Conservation (phyloP, 2,329 filamentous ascomycete species). For the Penicillium sp. region DNA sequence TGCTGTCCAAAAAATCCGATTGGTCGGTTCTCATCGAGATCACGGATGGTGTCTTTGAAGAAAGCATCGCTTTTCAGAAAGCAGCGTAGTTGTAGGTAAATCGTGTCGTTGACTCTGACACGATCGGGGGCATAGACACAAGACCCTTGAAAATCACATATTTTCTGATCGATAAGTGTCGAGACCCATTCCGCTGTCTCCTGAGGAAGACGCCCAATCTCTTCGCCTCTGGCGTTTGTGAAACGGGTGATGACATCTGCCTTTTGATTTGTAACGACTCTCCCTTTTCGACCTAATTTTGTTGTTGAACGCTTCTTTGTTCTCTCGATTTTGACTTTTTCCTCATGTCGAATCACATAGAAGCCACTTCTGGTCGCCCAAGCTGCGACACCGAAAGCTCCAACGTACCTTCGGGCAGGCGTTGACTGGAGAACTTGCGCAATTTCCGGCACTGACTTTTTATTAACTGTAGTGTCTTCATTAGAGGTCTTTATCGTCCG, state of each 20-base stretch:
- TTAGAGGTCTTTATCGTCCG: background rate
- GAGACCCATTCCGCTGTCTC: slow-evolving; percentile 91
- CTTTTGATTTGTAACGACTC: slow-evolving; percentile 53
- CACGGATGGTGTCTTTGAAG: slow-evolving; percentile 53
- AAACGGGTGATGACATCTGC: slow-evolving; percentile 89
- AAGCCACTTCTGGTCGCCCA: slow-evolving; percentile 86
- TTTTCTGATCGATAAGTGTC: slow-evolving; percentile 80
- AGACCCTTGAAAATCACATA: slow-evolving; percentile 80
- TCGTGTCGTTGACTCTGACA: slow-evolving; percentile 82
- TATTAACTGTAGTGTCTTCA: background rate
- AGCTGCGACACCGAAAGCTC: slow-evolving; percentile 83
- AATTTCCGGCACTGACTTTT: slow-evolving; percentile 9
- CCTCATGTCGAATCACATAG: slow-evolving; percentile 72
- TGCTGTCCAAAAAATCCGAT: slow-evolving; percentile 75
- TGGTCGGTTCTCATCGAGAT: slow-evolving; percentile 61
- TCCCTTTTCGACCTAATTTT: slow-evolving; percentile 45
- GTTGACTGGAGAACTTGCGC: slow-evolving; percentile 21
- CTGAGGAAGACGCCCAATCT: slow-evolving; percentile 81
- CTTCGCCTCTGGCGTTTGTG: slow-evolving; percentile 71
- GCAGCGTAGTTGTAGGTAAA: slow-evolving; percentile 84
- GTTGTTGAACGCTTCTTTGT: slow-evolving; percentile 65
- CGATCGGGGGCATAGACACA: slow-evolving; percentile 87
- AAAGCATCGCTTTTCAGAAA: slow-evolving; percentile 74
- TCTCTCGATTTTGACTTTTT: slow-evolving; percentile 80
- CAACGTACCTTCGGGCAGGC: slow-evolving; percentile 69